phyloP scores from a whole-genome alignment of 139 green algal genomes.

The Chlorella sp. region DNA sequence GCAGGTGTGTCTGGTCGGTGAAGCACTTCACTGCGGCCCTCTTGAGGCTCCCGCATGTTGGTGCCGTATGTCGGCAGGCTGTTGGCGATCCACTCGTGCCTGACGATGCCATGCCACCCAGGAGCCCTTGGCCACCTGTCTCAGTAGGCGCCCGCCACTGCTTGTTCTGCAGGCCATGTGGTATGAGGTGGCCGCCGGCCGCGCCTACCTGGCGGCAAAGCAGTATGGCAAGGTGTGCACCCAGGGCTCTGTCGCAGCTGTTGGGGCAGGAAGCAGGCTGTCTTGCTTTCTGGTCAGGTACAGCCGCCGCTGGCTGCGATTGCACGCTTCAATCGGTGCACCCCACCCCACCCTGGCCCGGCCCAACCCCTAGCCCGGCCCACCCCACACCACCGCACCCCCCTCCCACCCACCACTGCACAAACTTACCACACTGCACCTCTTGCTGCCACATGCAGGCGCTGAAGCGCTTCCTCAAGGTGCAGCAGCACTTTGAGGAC shows the following conservation, averaged over 20 bases:
- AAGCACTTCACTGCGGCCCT: neutral
- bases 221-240: conserved; percentile 56
- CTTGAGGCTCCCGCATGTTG: too few species aligned
- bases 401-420: too few species aligned
- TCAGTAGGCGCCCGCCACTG: neutral
- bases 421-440: too few species aligned
- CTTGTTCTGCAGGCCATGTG: conserved; percentile 85
- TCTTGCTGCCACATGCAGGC: conserved; percentile 56
- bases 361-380: neutral
- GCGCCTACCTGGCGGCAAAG: conserved; percentile 59
- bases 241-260: neutral
- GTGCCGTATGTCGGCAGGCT: too few species aligned
- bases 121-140: neutral
- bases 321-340: too few species aligned
- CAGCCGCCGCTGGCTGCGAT: too few species aligned
- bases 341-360: too few species aligned
- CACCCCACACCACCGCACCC: neutral
- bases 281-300: too few species aligned
- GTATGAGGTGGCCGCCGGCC: conserved; percentile 91
- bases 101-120: too few species aligned
- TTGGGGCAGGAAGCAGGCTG: neutral
- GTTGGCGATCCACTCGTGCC: too few species aligned
- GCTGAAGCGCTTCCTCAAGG: conserved; percentile 86
- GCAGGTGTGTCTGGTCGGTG: conserved; percentile 38
- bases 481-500: conserved; percentile 88